Conservation (phyloP, 768 basidiomycete species). For the Tylopilus sp. region DNA sequence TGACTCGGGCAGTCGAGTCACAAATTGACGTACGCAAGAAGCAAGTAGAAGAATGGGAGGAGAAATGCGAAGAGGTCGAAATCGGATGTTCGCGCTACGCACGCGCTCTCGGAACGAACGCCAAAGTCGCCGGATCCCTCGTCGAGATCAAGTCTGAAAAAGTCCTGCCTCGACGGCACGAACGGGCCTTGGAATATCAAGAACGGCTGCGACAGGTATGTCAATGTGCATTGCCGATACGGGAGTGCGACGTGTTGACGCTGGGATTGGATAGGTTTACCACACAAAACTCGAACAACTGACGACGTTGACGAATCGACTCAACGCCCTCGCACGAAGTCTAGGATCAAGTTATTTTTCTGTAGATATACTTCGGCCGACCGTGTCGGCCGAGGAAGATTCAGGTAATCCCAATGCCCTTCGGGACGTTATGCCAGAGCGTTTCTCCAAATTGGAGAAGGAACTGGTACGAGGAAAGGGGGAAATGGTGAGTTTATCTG, state of each 20-base stretch:
- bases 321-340: slow-evolving; percentile 55
- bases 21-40: slow-evolving; percentile 66
- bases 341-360: slow-evolving; percentile 59
- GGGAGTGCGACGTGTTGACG: slow-evolving; percentile 19
- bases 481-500: slow-evolving; percentile 65
- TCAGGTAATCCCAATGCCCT: slow-evolving; percentile 38
- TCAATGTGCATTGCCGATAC: slow-evolving; percentile 1
- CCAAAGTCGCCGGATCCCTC: slow-evolving; percentile 60
- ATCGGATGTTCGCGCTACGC: slow-evolving; percentile 62
- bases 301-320: slow-evolving; percentile 62
- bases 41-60: slow-evolving; percentile 76
- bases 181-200: slow-evolving; percentile 64
- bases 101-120: slow-evolving; percentile 66
- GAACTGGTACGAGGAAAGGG: slow-evolving; percentile 81
- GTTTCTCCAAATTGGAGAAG: slow-evolving; percentile 77
- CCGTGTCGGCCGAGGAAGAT: slow-evolving; percentile 41
- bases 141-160: slow-evolving; percentile 70
- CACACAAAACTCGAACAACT: slow-evolving; percentile 78
- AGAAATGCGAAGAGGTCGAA: slow-evolving; percentile 60
- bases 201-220: slow-evolving; percentile 78
- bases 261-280: slow-evolving; percentile 46
- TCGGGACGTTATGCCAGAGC: slow-evolving; percentile 75
- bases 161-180: slow-evolving; percentile 68
- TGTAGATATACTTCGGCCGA: slow-evolving; percentile 51
- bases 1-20: slow-evolving; percentile 70